Conservation (phyloP, 192 early-diverging fungal species). For the Entrophospora sp. region DNA sequence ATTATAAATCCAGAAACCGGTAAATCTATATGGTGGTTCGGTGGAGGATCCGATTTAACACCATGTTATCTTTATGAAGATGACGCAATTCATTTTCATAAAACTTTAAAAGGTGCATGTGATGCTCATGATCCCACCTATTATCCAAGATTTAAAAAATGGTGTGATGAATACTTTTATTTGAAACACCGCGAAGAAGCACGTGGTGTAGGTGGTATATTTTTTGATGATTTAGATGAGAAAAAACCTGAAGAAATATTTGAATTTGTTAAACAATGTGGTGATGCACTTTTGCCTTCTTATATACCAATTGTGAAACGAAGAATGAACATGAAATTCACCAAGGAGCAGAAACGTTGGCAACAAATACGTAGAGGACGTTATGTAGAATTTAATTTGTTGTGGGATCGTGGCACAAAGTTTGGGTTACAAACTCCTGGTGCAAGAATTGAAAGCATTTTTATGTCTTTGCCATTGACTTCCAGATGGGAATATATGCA, state of each 20-base stretch:
- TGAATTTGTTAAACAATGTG: slow-evolving; percentile 74
- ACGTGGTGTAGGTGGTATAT: slow-evolving; percentile 94
- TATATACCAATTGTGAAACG: slow-evolving; percentile 83
- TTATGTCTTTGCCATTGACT: slow-evolving; percentile 88
- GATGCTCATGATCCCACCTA: slow-evolving; percentile 75
- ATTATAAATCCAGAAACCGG: slow-evolving; percentile 63
- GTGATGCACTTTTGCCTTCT: slow-evolving; percentile 68
- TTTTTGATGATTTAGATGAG: slow-evolving; percentile 92
- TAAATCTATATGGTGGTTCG: slow-evolving; percentile 97
- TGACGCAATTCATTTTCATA: slow-evolving; percentile 91
- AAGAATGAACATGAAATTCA: slow-evolving; percentile 73
- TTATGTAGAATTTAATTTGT: slow-evolving; percentile 97
- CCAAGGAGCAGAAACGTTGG: slow-evolving; percentile 75
- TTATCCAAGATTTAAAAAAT: slow-evolving; percentile 88
- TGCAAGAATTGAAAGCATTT: slow-evolving; percentile 89
- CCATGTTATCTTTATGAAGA: slow-evolving; percentile 85
- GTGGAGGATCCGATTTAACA: slow-evolving; percentile 93
- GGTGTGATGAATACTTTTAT: slow-evolving; percentile 95
- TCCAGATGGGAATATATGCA: slow-evolving; percentile 95
- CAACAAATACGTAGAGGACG: slow-evolving; percentile 91
- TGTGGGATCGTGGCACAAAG: slow-evolving; percentile 96
- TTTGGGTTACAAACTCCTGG: slow-evolving; percentile 96
- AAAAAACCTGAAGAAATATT: slow-evolving; percentile 69
- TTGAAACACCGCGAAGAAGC: slow-evolving; percentile 79
- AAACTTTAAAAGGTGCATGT: slow-evolving; percentile 83